Evolutionary conservation across 768 basidiomycete genomes (phyloP).

Genomic region (Lentinula guzmanii): DNA sequence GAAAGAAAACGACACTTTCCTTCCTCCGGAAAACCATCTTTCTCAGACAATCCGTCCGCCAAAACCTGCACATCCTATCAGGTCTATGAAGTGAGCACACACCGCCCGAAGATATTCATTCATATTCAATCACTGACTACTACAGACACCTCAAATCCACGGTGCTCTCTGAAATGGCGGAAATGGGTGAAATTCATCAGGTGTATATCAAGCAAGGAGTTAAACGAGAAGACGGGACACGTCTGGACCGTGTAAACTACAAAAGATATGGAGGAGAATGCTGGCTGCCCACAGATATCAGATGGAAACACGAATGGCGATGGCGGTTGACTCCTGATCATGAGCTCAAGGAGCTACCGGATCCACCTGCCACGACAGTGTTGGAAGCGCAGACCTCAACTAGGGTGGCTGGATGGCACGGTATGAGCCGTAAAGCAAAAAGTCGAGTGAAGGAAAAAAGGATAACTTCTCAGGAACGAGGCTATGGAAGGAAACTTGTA

Average conservation of each 20-base stretch:
- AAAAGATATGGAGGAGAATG: neutral
- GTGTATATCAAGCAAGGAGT: neutral
- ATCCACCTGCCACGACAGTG: neutral
- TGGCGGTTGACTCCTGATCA: slow-evolving; percentile 4
- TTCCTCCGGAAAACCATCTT: neutral
- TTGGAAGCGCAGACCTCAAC: neutral
- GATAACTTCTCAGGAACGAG: neutral
- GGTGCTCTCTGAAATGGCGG: slow-evolving; percentile 11
- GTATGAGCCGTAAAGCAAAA: neutral
- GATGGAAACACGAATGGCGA: neutral
- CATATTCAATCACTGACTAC: neutral
- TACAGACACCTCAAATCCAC: slow-evolving; percentile 14
- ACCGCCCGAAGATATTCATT: neutral
- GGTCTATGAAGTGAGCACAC: slow-evolving; percentile 12
- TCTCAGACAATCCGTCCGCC: neutral
- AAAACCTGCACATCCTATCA: slow-evolving; percentile 10
- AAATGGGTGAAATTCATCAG: neutral
- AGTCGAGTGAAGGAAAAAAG: neutral
- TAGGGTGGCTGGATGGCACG: neutral
- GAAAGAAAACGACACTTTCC: neutral
- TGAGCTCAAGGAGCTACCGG: neutral
- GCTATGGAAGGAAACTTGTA: neutral
- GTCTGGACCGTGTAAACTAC: slow-evolving; percentile 5
- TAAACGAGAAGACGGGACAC: neutral
- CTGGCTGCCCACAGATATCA: neutral